These are phyloP conservation scores for Phoma sp. DNA, from an alignment of 2,329 filamentous ascomycete species.

Conservation along the genomic window DNA sequence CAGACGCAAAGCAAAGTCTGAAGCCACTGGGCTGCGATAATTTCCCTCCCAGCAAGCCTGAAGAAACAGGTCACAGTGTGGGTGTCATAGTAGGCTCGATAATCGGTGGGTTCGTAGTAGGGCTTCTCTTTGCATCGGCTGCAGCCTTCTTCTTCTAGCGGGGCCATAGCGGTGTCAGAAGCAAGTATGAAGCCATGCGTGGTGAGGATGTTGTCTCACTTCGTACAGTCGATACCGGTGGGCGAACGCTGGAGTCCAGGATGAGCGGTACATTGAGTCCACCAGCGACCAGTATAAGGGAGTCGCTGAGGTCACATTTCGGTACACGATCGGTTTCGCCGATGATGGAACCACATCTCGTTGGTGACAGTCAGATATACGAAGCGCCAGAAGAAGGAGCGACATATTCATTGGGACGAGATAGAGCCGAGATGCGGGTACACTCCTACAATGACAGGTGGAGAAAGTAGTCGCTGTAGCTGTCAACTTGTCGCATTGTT, in stretches of 20 bases:
- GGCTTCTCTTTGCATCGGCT: conserved; percentile 19
- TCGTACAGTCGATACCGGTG: conserved; percentile 3
- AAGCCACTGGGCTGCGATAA: conserved; percentile 25
- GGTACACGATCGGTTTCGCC: conserved; percentile 1
- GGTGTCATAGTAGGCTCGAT: conserved; percentile 21
- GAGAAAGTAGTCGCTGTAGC: conserved; percentile 36
- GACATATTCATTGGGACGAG: conserved; percentile 12
- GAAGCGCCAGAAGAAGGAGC: conserved; percentile 29
- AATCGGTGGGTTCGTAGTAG: conserved; percentile 22
- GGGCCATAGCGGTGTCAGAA: conserved; percentile 17
- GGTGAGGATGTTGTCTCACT: conserved; percentile 19
- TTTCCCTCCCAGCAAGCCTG: conserved; percentile 16
- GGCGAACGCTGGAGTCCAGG: conserved; percentile 1
- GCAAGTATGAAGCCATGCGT: conserved; percentile 21
- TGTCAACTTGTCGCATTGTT: too few relatives aligned
- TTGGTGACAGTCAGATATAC: conserved; percentile 21
- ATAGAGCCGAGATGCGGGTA: background rate
- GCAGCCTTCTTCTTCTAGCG: conserved; percentile 22
- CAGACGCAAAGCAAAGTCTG: conserved; percentile 1
- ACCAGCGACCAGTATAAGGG: conserved; percentile 9
- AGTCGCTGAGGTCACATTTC: conserved; percentile 5
- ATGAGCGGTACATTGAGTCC: background rate
- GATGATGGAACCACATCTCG: conserved; percentile 8
- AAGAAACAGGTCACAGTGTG: conserved; percentile 3
- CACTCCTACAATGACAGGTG: conserved; percentile 28